Base-by-base conservation (phyloP, 805 yeast genomes). In the Lachancea quebecensis region DNA sequence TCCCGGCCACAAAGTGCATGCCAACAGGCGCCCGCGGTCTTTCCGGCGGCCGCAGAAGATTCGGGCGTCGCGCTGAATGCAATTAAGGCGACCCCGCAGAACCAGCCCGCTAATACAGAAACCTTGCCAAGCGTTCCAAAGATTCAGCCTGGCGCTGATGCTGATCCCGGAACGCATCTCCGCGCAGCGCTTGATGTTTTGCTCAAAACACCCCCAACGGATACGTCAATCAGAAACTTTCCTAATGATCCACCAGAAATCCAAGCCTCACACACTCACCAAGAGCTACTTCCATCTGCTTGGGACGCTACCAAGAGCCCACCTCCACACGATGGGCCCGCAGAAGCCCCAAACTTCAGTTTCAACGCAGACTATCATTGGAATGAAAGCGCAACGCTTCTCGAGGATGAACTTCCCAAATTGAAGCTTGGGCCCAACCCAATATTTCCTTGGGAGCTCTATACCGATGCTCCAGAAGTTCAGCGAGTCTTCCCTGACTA, bases 231-330 rank as follows among this genome's bases (percentile, higher is more conserved):
- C 25, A 7, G 7, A 7, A 27, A 35, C 27, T 15, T 16, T 35
- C 16, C 37, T 8, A 30, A 4, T 9, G 33, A 30, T 5, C 33
- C 18, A 35, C 11, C 11, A 9, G 16, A n/a, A 25, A 21, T 7
- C 25, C 4, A 4, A 7, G 25, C 6, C 25, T 21, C 25, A 21
- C 4, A 21, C 7, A 7, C 25, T 7, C 25, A 21, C 7, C 25
- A 21, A 7, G 25, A 21, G 25, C 25, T 21, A 21, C 4, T 7
- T 21, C 38, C 53, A 4, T 12, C 33, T 8, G 33, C 33, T 8
- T 75, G 79, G 79, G 69, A 74, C 44, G 72, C 79, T 7, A 60
- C 74, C 1, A 52, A 42, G 10, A 69, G 64, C 38, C 64, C 67
- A 8, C 78, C 78, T 9, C 78, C 79, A 17, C 54, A 50, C 34